Percentiles rank a stretch among this genome's conserved stretches.
phyloP scores from a whole-genome alignment of 2,329 filamentous ascomycete genomes.

The Colletotrichum sp. region DNA sequence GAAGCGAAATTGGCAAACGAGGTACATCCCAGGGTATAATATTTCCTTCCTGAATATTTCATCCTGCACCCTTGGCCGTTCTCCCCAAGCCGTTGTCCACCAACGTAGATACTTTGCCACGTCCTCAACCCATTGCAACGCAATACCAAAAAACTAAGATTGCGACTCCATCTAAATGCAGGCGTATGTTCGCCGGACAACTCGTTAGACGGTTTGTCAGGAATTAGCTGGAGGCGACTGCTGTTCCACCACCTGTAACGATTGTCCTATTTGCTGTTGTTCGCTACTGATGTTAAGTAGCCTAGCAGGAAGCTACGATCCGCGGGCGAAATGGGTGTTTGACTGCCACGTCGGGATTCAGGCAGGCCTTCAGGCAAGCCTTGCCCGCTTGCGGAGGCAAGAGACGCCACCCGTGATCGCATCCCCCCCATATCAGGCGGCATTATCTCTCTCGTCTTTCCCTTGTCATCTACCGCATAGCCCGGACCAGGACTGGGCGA shows the following conservation, averaged over 20 bases:
- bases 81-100: background rate
- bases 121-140: conserved; percentile 4
- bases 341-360: conserved; percentile 49
- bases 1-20: conserved; percentile 4
- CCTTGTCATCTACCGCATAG: conserved; percentile 23
- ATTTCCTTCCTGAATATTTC: conserved; percentile 7
- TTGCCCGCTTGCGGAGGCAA: conserved; percentile 45
- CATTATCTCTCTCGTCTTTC: conserved; percentile 34
- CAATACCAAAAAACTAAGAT: background rate
- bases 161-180: background rate
- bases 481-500: conserved; percentile 18
- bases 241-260: background rate
- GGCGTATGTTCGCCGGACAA: background rate
- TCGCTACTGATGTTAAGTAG: conserved; percentile 68
- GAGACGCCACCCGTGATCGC: conserved; percentile 46
- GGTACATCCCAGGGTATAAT: conserved; percentile 14
- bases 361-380: conserved; percentile 25
- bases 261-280: conserved; percentile 28
- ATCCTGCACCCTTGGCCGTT: background rate
- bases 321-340: conserved; percentile 67
- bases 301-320: conserved; percentile 79
- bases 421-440: conserved; percentile 25
- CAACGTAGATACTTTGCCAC: background rate
- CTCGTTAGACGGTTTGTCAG: background rate
- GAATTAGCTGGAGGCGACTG: background rate